Evolutionary conservation across 2,329 filamentous ascomycete species (phyloP), one percentile per base, ranked within the genome.

Genomic region (Fusarium duplospermum): DNA sequence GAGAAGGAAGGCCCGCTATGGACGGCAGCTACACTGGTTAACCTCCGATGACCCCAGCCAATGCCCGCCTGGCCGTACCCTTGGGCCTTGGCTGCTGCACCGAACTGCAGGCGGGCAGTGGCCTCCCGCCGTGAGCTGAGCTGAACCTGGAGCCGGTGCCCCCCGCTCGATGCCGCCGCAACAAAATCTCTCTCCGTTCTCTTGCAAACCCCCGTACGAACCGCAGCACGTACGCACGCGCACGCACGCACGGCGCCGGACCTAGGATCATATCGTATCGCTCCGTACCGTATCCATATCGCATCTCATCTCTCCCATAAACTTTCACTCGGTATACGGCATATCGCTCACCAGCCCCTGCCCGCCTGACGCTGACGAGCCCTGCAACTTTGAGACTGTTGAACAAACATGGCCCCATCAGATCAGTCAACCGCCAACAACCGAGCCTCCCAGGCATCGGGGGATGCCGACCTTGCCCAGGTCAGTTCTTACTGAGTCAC

Each of bases 401-500:
- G 35, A 52, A 35, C 47, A 66, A 52, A 50, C 58, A 70, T 72
- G 71, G 70, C 65, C 56, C 75, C 67, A 65, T 59, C 61, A 29
- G 63, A 72, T 58, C 47, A 70, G 40, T 52, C 72, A 45, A 50
- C 59, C 50, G 57, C 67, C 42, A 66, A 71, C 54, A 62, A 66
- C 61, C 71, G 62, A 66, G 56, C 71, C 61, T 62, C 67, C 45
- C 59, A 74, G 38, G 68, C 66, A 33, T 69, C 67, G 62, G 75
- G 72, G 72, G 76, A 76, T 61, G 71, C 74, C 66, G 76, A 78
- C 72, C 70, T 78, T 35, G 76, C 76, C 42, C 76, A 78, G 66
- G 76, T 78, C 42, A 72, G 76, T 75, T 42, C 52, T 40, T n/a
- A 29, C 47, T 52, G 47, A 52, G 47, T 52, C 47, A 52, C 47